Evolutionary conservation across 176 grass and related monocot genomes (phyloP).

Genomic region (Carex parvula): DNA sequence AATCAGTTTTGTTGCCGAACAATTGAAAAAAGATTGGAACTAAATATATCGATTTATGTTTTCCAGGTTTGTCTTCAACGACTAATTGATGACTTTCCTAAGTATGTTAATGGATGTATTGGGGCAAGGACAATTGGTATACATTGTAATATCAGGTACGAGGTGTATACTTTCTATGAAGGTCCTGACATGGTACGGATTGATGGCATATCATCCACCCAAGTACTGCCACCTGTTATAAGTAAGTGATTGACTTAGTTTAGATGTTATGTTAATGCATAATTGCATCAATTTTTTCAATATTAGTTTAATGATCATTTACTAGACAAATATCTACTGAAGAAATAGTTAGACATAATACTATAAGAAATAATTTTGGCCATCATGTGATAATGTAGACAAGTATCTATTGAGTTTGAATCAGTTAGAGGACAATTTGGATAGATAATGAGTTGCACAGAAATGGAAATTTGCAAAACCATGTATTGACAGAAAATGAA

Average conservation of each 20-base stretch:
- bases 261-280: background rate
- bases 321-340: background rate
- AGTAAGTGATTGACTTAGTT: background rate
- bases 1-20: background rate
- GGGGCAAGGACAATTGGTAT: conserved; percentile 40
- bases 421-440: background rate
- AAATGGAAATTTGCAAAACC: background rate
- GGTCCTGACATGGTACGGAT: conserved; percentile 11
- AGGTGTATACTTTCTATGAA: conserved; percentile 36
- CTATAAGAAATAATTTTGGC: background rate
- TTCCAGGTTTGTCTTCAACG: conserved; percentile 26
- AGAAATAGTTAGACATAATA: background rate
- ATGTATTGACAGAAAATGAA: background rate
- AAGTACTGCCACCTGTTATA: background rate
- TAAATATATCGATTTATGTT: background rate
- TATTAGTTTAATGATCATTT: background rate
- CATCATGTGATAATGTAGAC: background rate
- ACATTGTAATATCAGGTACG: conserved; percentile 50
- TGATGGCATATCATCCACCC: background rate
- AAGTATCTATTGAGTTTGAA: background rate
- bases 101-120: background rate
- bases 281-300: background rate
- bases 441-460: background rate
- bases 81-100: background rate
- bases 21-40: background rate